Base-by-base conservation (phyloP, 2,329 filamentous ascomycete species). In the Cladosporium oxysporum region DNA sequence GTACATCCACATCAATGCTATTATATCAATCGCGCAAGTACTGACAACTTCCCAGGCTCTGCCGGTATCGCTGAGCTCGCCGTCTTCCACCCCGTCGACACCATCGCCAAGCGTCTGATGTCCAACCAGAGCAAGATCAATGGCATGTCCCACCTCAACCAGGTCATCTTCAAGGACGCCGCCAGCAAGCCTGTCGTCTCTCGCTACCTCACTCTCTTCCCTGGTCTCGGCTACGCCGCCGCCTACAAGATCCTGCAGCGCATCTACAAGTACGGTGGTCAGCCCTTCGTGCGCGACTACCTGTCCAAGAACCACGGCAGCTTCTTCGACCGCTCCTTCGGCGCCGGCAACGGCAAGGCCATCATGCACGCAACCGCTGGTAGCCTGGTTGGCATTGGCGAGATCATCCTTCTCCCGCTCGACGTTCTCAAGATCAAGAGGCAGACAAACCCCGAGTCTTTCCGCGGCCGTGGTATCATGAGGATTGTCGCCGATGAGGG, bases 341-440 rank as follows among this genome's bases (percentile, higher is more conserved):
- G 95, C 77, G 93, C 93, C 83, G 96, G 96, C 81, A 97, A 92
- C 44, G 95, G 95, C 79, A 98, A 99, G 85, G 94, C 95, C 16
- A 93, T 99, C 74, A 91, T 99, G 91, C 92, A 97, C 82, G 97
- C 95, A 26, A 96, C 92, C 61, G 95, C 95, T 69, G 95, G 95
- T 69, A 94, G 91, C 82, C 77, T 99, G 75, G 96, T 99, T 76
- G 95, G 95, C 74, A 97, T 99, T 74, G 95, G 95, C 76, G 95
- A 99, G 83, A 96, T 99, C 71, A 87, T 99, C 66, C 87, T 99
- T 33, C 87, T 99, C 49, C 95, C 95, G 50, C 88, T 99, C 68
- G 95, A 99, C 74, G 94, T 99, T 47, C 87, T 99, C 69, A 99
- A 99, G 87, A 99, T 99, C 84, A 99, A 99, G 87, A 90, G 95